Conservation (phyloP, 331 rosid species). For the Acacia concinna region DNA sequence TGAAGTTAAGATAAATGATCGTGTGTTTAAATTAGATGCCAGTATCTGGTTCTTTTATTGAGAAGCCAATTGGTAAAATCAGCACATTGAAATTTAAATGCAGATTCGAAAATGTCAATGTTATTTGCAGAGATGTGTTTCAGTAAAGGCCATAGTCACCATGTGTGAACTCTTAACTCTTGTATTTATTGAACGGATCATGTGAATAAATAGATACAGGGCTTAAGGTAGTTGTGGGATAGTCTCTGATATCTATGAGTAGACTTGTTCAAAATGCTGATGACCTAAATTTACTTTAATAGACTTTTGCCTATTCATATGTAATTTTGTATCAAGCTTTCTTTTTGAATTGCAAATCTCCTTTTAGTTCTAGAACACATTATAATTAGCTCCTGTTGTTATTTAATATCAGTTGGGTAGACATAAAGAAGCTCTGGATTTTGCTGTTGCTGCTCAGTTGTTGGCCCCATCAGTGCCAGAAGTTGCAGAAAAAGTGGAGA, state of each 20-base stretch:
- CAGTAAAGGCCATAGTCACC: background rate
- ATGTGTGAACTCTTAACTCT: background rate
- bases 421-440: slow-evolving; percentile 85
- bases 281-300: background rate
- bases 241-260: background rate
- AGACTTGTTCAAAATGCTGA: background rate
- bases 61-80: slow-evolving; percentile 14
- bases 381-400: slow-evolving; percentile 21
- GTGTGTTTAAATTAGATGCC: slow-evolving; percentile 5
- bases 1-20: slow-evolving; percentile 6
- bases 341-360: slow-evolving; percentile 8
- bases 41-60: background rate
- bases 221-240: background rate
- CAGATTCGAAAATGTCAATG: background rate
- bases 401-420: slow-evolving; percentile 70
- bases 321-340: slow-evolving; percentile 13
- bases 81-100: background rate
- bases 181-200: background rate
- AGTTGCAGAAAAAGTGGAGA: slow-evolving; percentile 76
- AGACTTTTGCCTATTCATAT: background rate
- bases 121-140: background rate
- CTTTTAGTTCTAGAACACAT: slow-evolving; percentile 17
- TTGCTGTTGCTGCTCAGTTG: slow-evolving; percentile 66
- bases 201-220: background rate
- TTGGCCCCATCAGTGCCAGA: slow-evolving; percentile 71